Evolutionary conservation across 1,284 basidiomycete genomes (phyloP), one percentile per base, ranked within the genome.

Genomic region (Ganoderma resinaceum): DNA sequence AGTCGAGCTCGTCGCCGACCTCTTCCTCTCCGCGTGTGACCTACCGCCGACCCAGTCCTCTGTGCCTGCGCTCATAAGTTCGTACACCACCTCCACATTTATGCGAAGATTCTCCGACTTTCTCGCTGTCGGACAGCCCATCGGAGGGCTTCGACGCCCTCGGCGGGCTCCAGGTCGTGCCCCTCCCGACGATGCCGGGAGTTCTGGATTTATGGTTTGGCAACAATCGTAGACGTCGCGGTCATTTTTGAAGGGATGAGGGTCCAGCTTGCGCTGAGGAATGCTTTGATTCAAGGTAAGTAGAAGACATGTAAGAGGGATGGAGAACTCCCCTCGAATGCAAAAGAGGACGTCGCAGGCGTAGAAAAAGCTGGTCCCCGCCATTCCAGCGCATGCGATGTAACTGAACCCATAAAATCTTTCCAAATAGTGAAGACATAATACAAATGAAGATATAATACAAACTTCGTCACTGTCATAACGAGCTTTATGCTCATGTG

Each of bases 81-180:
- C 43, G 52, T 63, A 11, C 26, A 33, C 33, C 18, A 53, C 62
- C 81, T 6, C 83, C 33, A 52, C 29, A n/a, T n/a, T n/a, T n/a
- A n/a, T n/a, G 26, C 31, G 12, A 33, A n/a, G 52, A 23, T 29
- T 26, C 52, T 18, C 11, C n/a, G 35, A 14, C 16, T 33, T n/a
- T 12, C n/a, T 52, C 62, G 20, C 52, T 9, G 12, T 23, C n/a
- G 42, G 62, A 7, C 33, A 16, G 18, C 5, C 29, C 8, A 9
- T 49, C 2, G 33, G 33, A 12, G 11, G 31, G 12, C n/a, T 43
- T 63, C 33, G 23, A 31, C 3, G 57, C 26, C 23, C 29, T 68
- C 42, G 66, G 65, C 46, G 43, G 29, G 42, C 53, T 68, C 20
- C 66, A 68, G 58, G 66, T 62, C 14, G 20, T 38, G n/a, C n/a